Evolutionary conservation across 257 asterid genomes (phyloP).

Genomic region (Capsicum baccatum): DNA sequence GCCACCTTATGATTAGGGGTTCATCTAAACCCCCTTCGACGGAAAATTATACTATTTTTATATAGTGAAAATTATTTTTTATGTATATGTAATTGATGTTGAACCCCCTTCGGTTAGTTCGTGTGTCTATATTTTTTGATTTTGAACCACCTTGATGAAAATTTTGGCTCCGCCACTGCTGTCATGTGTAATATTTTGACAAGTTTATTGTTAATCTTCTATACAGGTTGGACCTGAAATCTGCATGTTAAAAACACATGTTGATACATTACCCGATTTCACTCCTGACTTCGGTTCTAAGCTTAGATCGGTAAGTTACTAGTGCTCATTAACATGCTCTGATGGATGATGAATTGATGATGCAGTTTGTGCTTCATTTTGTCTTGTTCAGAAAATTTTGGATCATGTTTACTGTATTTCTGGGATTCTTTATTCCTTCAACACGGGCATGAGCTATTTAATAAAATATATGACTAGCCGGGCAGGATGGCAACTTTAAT

Average conservation of each 20-base stretch:
- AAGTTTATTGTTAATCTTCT: constrained; percentile 27
- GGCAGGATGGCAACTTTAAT: background rate
- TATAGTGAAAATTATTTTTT: too few species aligned
- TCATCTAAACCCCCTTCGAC: too few species aligned
- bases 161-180: background rate
- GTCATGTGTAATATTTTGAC: constrained; percentile 33
- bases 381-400: background rate
- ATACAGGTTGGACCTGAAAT: constrained; percentile 98
- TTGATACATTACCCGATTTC: constrained; percentile 94
- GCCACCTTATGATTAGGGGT: too few species aligned
- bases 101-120: too few species aligned
- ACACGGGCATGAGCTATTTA: background rate
- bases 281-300: constrained; percentile 86
- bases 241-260: constrained; percentile 97
- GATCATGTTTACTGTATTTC: background rate
- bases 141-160: too few species aligned
- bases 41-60: too few species aligned
- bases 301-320: constrained; percentile 72
- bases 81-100: too few species aligned
- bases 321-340: background rate
- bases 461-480: background rate
- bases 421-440: background rate
- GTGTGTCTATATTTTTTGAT: too few species aligned
- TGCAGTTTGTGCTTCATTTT: background rate
- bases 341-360: constrained; percentile 2